Base-by-base conservation (phyloP, 208 protist species). In the Herpetomonas samuelpessoai region DNA sequence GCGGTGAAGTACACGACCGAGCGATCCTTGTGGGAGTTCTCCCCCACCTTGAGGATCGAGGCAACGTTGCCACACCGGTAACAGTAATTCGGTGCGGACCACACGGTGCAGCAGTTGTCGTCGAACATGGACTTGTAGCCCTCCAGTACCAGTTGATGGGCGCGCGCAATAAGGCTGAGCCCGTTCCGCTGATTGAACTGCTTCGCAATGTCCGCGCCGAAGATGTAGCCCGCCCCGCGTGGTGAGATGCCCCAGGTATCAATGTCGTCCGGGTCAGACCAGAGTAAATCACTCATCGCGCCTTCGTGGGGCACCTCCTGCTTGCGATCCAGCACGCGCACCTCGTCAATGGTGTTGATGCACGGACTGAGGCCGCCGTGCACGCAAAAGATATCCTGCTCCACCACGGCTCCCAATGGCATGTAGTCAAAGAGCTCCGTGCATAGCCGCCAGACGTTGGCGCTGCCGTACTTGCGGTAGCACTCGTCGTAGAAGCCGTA, bases 401-500 rank as follows among this genome's bases (percentile, higher is more conserved):
- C 86, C 24, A 98, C 74, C 18, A 98, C 64, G 1, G 92, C 91
- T 4, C 86, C 96, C 18, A 98, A 74, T 3, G 96, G 96, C 70
- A 98, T 89, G 72, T 91, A 96, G 68, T 98, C 92, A 60, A 98
- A 98, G 45, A 88, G 74, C 54, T 85, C 79, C 62, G 93, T 96
- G 49, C 96, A 92, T 19, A 82, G 66, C 0, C 92, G 76, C 86
- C 92, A 97, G 39, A 96, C 83, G 95, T 71, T 95, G 44, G 87
- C 71, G 45, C 85, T 79, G 26, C 82, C 78, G 70, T 96, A 97
- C 75, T 97, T 97, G 69, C 92, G 89, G 62, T 93, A 91, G 68
- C 96, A 98, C 77, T 98, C 97, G 57, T 95, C 76, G 76, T 98
- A 98, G 71, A 98, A 98, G 31, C 96, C 98, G 68, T 98, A 98